Evolutionary conservation across 306 rosid genomes (phyloP).

Genomic region (Bauhinia variegata): DNA sequence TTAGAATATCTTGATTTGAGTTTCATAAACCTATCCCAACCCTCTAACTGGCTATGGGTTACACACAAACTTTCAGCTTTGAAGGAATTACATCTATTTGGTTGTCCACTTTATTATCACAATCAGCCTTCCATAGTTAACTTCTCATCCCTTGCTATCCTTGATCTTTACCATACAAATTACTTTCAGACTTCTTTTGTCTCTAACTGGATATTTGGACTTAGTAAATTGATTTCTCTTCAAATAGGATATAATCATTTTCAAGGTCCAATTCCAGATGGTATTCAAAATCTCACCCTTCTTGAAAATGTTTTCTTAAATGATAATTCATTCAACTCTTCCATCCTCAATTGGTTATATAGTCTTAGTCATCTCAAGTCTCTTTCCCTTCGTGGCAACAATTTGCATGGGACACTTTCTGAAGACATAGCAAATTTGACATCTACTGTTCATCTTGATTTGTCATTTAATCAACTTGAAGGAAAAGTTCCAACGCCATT

Average conservation of each 20-base stretch:
- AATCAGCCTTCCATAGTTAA: not conserved
- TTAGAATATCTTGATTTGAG: slow-evolving; percentile 14
- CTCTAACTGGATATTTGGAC: slow-evolving; percentile 9
- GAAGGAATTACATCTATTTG: not conserved
- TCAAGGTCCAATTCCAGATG: not conserved
- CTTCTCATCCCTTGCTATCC: not conserved
- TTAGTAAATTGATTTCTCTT: not conserved
- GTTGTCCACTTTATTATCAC: not conserved
- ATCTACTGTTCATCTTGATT: slow-evolving; percentile 5
- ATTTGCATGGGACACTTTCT: not conserved
- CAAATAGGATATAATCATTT: fast-evolving
- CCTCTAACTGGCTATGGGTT: slow-evolving; percentile 27
- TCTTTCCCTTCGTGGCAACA: not conserved
- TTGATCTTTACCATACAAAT: not conserved
- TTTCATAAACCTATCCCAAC: not conserved
- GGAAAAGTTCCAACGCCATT: not conserved
- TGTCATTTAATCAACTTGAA: not conserved
- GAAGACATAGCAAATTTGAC: slow-evolving; percentile 16
- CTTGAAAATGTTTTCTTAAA: slow-evolving; percentile 31
- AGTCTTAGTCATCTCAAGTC: slow-evolving; percentile 5
- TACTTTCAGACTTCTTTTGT: not conserved
- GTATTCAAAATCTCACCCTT: slow-evolving; percentile 26
- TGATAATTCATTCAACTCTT: not conserved
- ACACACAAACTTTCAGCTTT: slow-evolving; percentile 28
- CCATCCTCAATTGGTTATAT: slow-evolving; percentile 19